These are phyloP conservation scores for Tetrapyrgos nigripes DNA, from an alignment of 1,284 basidiomycete species.

Conservation along the genomic window DNA sequence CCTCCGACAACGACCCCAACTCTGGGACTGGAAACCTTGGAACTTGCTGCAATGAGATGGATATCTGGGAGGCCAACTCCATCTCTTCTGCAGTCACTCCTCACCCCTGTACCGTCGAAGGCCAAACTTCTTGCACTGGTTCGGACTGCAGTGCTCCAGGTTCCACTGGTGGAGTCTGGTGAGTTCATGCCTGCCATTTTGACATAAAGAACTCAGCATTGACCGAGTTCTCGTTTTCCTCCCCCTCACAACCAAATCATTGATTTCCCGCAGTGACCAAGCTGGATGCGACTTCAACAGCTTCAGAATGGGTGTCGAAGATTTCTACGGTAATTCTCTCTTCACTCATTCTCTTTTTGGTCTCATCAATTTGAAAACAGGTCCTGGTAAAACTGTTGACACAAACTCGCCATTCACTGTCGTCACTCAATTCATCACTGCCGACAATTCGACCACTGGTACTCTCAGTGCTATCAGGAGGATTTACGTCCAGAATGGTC, in stretches of 20 bases:
- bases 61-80: conserved; percentile 63
- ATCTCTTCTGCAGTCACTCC: conserved; percentile 51
- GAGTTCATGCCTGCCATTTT: no score
- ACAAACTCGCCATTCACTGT: conserved; percentile 52
- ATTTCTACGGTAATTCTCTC: no score
- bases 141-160: conserved; percentile 44
- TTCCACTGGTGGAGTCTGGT: conserved; percentile 48
- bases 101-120: conserved; percentile 43
- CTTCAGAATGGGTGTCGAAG: conserved; percentile 57
- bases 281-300: conserved; percentile 67
- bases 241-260: no score
- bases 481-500: conserved; percentile 58
- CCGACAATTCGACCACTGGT: conserved; percentile 49
- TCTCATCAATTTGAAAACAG: no score
- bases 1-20: conserved; percentile 47
- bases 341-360: no score
- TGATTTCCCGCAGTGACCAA: conserved; percentile 58
- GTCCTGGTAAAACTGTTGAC: conserved; percentile 51
- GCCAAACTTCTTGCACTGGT: conserved; percentile 48
- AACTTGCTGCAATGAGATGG: conserved; percentile 62
- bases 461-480: conserved; percentile 57
- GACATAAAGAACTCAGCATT: no score
- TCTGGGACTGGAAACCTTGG: conserved; percentile 52
- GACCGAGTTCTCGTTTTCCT: background rate
- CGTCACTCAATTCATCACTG: conserved; percentile 56